phyloP scores from a whole-genome alignment of 2,329 filamentous ascomycete genomes.

The Cercospora zeina region DNA sequence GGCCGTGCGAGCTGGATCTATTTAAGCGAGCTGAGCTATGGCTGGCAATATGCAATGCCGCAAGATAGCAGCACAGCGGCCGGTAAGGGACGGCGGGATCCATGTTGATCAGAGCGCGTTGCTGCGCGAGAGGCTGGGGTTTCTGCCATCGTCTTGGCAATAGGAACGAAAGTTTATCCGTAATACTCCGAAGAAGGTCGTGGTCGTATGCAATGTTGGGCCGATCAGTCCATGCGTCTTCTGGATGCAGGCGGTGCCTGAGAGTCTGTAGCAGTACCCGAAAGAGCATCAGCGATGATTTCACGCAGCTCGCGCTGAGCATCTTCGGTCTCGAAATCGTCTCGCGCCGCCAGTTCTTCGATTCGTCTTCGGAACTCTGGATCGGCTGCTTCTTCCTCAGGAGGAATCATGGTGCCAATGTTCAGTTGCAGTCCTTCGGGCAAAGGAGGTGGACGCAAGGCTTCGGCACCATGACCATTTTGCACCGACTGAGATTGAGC shows the following conservation, averaged over 20 bases:
- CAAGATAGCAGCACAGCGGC: too few species aligned
- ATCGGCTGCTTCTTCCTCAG: constrained; percentile 64
- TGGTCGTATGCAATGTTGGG: not conserved
- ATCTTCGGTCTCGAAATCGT: constrained; percentile 78
- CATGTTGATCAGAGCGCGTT: not conserved
- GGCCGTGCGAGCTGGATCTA: not conserved
- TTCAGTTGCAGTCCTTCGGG: constrained; percentile 77
- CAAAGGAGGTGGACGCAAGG: constrained; percentile 58
- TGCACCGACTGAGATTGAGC: constrained; percentile 12
- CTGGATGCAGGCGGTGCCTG: constrained; percentile 37
- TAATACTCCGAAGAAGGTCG: not conserved
- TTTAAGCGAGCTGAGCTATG: not conserved
- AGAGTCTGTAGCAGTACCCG: constrained; percentile 59
- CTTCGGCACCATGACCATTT: constrained; percentile 23
- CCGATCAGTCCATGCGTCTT: constrained; percentile 26
- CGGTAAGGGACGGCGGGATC: constrained; percentile 6
- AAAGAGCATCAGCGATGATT: constrained; percentile 77
- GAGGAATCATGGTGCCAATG: constrained; percentile 67
- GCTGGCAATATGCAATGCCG: not conserved
- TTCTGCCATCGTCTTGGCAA: not conserved
- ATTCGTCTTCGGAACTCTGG: constrained; percentile 82
- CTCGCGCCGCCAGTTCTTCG: constrained; percentile 79
- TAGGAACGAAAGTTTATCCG: not conserved
- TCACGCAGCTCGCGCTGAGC: constrained; percentile 77
- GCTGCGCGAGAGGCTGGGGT: not conserved